Evolutionary conservation across 2,329 filamentous ascomycete species (phyloP), one percentile per base, ranked within the genome.

Genomic region (Verticillium alfalfae): DNA sequence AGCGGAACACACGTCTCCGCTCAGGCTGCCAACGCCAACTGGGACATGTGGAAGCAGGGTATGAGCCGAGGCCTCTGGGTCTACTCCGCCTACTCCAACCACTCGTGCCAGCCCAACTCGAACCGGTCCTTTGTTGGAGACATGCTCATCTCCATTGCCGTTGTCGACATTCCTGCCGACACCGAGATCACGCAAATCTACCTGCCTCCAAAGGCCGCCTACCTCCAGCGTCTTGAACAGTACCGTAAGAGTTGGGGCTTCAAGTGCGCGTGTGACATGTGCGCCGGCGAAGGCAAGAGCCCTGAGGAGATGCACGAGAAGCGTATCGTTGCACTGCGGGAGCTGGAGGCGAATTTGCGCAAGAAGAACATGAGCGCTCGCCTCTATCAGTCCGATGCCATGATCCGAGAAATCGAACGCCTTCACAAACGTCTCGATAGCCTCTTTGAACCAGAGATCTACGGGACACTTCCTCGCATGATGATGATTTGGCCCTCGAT

Each of bases 121-220:
- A 66, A 64, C 49, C 70, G 73, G 37, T 65, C 70, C 5, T 76
- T 75, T 63, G 65, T 77, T 12, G 76, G 75, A 12, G 76, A 74
- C 61, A 63, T 74, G 61, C 65, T 66, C 31, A 18, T 66, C 3
- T 63, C 75, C 10, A 70, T 70, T 36, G 79, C 79, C 1, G 73
- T 70, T 13, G 67, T 71, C n/a, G 66, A 73, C 45, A 76, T 79
- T 39, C 62, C 66, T 5, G 67, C 63, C 1, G 76, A 72, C 56
- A 71, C 77, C 4, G 76, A 79, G 67, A 68, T 79, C 59, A 72
- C 71, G 41, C 72, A 76, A 62, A 70, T 71, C 62, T 78, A 79
- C 64, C 70, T 73, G 0, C 74, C 74, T 6, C 70, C 75, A 26
- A 70, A 71, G 64, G 67, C 72, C 26, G 52, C 65, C 1, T 70